Conservation (phyloP, 805 yeast species). For the Komagataella mondaviorum region DNA sequence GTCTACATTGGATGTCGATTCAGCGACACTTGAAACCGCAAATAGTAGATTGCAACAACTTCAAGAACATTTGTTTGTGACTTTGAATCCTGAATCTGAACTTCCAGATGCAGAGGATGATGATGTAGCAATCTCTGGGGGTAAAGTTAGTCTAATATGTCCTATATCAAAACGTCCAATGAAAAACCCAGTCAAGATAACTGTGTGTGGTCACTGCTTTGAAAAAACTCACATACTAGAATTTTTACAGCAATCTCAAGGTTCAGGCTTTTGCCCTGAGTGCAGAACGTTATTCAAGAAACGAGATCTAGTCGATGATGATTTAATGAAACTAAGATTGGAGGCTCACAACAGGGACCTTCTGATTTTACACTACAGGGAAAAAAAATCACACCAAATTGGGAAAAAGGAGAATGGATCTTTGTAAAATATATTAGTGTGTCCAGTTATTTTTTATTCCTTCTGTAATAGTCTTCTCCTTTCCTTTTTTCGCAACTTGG, state of each 20-base stretch:
- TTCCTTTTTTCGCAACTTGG: constrained; percentile 66
- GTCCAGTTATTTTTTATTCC: neutral
- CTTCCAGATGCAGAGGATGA: constrained; percentile 40
- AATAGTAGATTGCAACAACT: constrained; percentile 1
- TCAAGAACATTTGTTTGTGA: constrained; percentile 33
- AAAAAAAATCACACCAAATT: neutral
- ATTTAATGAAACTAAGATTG: constrained; percentile 42
- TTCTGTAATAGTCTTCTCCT: neutral
- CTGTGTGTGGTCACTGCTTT: constrained; percentile 47
- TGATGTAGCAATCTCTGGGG: constrained; percentile 57
- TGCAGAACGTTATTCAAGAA: constrained; percentile 25
- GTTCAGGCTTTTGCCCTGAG: constrained; percentile 38
- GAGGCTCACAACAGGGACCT: constrained; percentile 18
- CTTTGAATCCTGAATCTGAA: constrained; percentile 48
- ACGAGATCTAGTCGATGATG: constrained; percentile 30
- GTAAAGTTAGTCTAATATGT: constrained; percentile 52
- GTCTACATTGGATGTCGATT: neutral
- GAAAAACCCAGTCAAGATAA: constrained; percentile 40
- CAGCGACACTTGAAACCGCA: neutral
- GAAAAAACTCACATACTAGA: constrained; percentile 32
- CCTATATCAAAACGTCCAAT: constrained; percentile 47
- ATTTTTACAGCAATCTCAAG: constrained; percentile 13
- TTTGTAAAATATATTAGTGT: neutral
- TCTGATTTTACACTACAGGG: neutral
- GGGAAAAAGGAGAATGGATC: neutral